Evolutionary conservation across 1,284 basidiomycete species (phyloP).

Genomic region (Naganishia sp.): DNA sequence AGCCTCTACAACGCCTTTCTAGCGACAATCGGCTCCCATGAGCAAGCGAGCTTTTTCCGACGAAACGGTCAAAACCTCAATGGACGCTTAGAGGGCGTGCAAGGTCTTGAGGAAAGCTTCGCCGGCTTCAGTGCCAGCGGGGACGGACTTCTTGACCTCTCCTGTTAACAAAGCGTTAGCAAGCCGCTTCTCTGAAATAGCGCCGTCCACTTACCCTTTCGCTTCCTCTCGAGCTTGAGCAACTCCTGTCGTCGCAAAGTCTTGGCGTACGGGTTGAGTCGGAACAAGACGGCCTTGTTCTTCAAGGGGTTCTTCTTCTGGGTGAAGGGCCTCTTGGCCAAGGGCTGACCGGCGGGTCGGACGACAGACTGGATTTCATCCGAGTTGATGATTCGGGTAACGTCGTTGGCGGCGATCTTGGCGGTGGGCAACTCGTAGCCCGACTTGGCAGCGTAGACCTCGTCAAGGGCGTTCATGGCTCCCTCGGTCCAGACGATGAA

Average conservation of each 20-base stretch:
- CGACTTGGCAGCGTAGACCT: slow-evolving; percentile 94
- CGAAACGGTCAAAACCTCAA: background rate
- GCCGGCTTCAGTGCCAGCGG: slow-evolving; percentile 62
- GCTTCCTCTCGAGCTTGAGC: slow-evolving; percentile 52
- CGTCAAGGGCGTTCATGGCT: slow-evolving; percentile 90
- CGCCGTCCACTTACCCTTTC: slow-evolving; percentile 42
- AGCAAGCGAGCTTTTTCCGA: background rate
- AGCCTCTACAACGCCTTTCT: too few species aligned
- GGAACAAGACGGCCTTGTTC: slow-evolving; percentile 97
- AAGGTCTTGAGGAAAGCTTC: slow-evolving; percentile 85
- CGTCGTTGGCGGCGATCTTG: slow-evolving; percentile 96
- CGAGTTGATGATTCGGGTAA: slow-evolving; percentile 98
- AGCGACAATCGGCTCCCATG: too few species aligned
- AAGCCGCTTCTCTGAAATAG: background rate
- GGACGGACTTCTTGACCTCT: slow-evolving; percentile 51
- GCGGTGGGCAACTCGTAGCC: slow-evolving; percentile 82
- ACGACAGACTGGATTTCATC: slow-evolving; percentile 94
- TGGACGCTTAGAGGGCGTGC: slow-evolving; percentile 69
- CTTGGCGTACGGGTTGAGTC: slow-evolving; percentile 99
- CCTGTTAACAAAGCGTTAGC: slow-evolving; percentile 21
- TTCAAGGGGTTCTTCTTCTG: slow-evolving; percentile 99
- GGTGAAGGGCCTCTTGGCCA: slow-evolving; percentile 75
- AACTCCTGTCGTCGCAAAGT: slow-evolving; percentile 83
- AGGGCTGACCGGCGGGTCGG: slow-evolving; percentile 69
- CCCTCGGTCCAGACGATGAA: slow-evolving; percentile 99